Base-by-base conservation (phyloP, 306 rosid genomes). In the Cucumis melo region DNA sequence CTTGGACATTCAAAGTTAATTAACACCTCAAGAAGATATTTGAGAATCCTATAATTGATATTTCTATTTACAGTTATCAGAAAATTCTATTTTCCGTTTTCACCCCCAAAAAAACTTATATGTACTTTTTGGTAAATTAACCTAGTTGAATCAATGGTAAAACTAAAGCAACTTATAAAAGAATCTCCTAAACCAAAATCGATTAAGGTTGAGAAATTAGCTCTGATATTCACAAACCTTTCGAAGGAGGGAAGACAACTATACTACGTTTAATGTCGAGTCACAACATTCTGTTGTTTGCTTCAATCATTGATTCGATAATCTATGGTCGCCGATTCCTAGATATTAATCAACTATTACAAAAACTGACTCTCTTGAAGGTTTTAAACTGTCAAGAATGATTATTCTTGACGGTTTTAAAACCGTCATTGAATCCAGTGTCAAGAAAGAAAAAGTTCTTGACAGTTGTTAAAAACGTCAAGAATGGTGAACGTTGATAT, bases 201-300 rank as follows among this genome's bases (percentile, higher is more conserved):
- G 24, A 72, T 21, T 14, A 15, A 50, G 60, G 23, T 23, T 72
- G 42, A 27, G 78, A 55, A 74, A 12, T 29, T 53, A n/a, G 51
- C 51, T 56, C 64, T 55, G 78, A 55, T 74, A 74, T 54, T 75
- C 78, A 75, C 78, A 58, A 24, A 75, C 67, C 68, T 32, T 36
- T 9, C 65, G 36, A 21, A 74, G 11, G 50, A 17, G 61, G 34
- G n/a, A 38, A 75, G 65, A 15, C 27, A 7, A 46, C 61, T 51
- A 54, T 59, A 41, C 70, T 55, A n/a, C 34, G 15, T 55, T 29
- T 6, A 10, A 74, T 55, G 53, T 55, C 7, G 8, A 63, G 78
- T 93, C 90, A 93, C 88, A 90, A 87, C 77, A 85, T 81, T 84
- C 96, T 85, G 87, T 84, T 89, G 75, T 70, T 74, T 63, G 82